Base-by-base conservation (phyloP, 768 basidiomycete species). In the Crassisporium funariophilum region DNA sequence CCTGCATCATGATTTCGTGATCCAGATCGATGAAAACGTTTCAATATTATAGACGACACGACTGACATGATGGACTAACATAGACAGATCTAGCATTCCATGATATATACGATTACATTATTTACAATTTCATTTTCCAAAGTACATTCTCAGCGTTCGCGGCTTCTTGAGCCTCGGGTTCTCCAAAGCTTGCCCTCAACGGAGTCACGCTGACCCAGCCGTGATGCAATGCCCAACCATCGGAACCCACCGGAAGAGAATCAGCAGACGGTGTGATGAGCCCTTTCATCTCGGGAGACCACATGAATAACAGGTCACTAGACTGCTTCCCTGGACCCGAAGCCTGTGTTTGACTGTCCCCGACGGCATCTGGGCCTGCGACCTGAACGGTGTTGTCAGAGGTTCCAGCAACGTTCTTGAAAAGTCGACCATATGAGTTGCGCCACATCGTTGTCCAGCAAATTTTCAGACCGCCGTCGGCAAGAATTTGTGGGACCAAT, bases 401-500 rank as follows among this genome's bases (percentile, higher is more conserved):
- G 23, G 37, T 17, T 50, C 49, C 46, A 19, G 69, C 57, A 31
- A 76, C 60, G 29, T 70, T 64, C 61, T 83, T 83, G 78, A 95
- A 95, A 44, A 94, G 74, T 44, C 82, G 74, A 3, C 88, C 86
- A 59, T 95, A 95, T 8, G 83, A 78, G 61, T 88, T 95, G 37
- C 88, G 79, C 90, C 89, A 93, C 68, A 94, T 81, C 20, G 64
- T 73, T 9, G 94, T 91, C 89, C 91, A 94, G 55, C 74, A 78
- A 44, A 91, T 76, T 53, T 79, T 79, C 44, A 92, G 64, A 6
- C 83, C 82, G 41, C 76, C 75, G 23, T 79, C 75, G 31, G 73
- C 67, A 36, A 88, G 66, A 21, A 89, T 76, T 20, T 70, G 76
- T 43, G 83, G 77, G 40, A 93, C 76, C 63, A 97, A 73, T 17